Evolutionary conservation across 441 rosid species (phyloP), one percentile per base, ranked within the genome.

Genomic region (Pelargonium cotyledonis): DNA sequence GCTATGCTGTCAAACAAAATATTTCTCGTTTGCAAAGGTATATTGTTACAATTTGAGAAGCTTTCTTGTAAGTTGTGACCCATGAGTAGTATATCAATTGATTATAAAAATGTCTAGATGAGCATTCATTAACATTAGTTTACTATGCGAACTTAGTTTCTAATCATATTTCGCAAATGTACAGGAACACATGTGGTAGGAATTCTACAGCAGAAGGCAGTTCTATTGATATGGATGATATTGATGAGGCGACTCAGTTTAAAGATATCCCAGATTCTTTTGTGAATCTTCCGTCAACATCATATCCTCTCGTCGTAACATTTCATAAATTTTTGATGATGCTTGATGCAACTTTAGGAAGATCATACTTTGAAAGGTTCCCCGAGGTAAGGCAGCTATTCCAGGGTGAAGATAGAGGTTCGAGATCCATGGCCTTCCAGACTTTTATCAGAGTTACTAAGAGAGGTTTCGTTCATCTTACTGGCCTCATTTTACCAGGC

Each of bases 271-370:
- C 70, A 1, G 70, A 74, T 61, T 69, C 73, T 4, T 74, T 74
- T 51, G 29, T 12, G 15, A 65, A 40, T 60, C 19, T 74, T 19
- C 64, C 67, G 1, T 14, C 44, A 14, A 38, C 10, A 8, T 65
- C 62, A 6, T 70, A 58, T 66, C 77, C 70, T 0, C 73, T 74
- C 35, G 31, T 74, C 18, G 38, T 66, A 35, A 74, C 77, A n/a
- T 74, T 69, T 49, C 35, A 16, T 6, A 74, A 74, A 70, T 62
- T 74, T 61, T 66, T 69, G 43, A 69, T 47, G 77, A 74, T 70
- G 77, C 77, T 74, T 11, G 70, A 74, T 38, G 73, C 70, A 9
- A 69, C 64, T 19, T 18, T 74, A 6, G 77, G 77, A 6, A 58
- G n/a, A 3, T 69, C 77, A 35, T 74, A 55, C 26, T 74, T 66